Evolutionary conservation across 2,329 filamentous ascomycete genomes (phyloP).

Genomic region (Sporothrix mexicana): DNA sequence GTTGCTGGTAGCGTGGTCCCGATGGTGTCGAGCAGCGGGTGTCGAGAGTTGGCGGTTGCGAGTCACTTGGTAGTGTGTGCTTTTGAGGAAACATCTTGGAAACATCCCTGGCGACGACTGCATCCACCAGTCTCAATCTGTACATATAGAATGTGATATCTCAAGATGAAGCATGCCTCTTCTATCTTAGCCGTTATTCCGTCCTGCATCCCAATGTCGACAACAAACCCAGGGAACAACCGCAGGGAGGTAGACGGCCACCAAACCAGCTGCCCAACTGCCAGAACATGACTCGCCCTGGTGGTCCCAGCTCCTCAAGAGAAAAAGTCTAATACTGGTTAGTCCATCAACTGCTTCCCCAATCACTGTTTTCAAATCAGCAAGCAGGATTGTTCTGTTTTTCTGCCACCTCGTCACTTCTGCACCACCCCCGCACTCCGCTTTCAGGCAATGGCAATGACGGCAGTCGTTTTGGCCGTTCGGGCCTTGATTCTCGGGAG

Average conservation of each 20-base stretch:
- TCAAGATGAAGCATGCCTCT: background rate
- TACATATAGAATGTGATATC: background rate
- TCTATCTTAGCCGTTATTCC: background rate
- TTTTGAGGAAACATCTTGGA: background rate
- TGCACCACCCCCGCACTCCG: background rate
- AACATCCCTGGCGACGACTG: too few relatives aligned
- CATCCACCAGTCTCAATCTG: background rate
- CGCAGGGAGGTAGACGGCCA: too few relatives aligned
- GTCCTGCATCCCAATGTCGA: background rate
- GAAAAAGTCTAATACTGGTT: constrained; percentile 2
- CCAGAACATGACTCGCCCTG: background rate
- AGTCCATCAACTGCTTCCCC: background rate
- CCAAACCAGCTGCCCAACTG: too few relatives aligned
- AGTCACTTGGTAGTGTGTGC: background rate
- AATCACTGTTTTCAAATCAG: background rate
- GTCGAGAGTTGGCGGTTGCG: background rate
- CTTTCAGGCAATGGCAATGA: background rate
- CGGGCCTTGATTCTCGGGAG: background rate
- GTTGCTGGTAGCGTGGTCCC: background rate
- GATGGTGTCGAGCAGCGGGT: constrained; percentile 7
- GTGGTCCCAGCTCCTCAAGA: background rate
- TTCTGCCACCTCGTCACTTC: background rate
- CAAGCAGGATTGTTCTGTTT: background rate
- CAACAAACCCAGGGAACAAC: too few relatives aligned
- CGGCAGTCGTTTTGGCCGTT: background rate